These are phyloP conservation scores for Henckelia pumila DNA, from an alignment of 257 asterid genomes.

Conservation along the genomic window DNA sequence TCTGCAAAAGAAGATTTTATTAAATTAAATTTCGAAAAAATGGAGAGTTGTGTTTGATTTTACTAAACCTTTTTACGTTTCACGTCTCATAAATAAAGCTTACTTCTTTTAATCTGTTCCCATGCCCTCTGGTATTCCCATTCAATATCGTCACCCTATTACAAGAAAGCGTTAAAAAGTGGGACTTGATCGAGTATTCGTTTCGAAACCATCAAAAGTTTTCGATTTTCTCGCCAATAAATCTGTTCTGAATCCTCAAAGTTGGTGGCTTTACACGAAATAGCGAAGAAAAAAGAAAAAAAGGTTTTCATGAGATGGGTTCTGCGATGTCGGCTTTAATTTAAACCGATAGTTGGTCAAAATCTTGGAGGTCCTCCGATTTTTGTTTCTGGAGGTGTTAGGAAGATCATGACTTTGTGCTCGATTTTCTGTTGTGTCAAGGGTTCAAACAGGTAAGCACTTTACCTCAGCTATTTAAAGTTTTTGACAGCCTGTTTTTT, in stretches of 20 bases:
- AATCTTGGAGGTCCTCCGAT: constrained; percentile 26
- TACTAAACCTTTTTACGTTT: constrained; percentile 8
- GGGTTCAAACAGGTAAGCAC: constrained; percentile 69
- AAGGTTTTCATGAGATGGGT: constrained; percentile 19
- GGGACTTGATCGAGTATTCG: constrained; percentile 18
- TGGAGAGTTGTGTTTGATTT: no score
- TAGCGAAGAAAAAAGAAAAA: constrained; percentile 10
- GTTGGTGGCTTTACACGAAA: constrained; percentile 11
- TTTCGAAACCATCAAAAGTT: constrained; percentile 8
- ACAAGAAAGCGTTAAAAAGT: neutral
- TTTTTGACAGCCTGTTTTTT: neutral
- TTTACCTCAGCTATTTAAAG: constrained; percentile 2
- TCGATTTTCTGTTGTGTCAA: constrained; percentile 56
- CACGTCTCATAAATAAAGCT: constrained; percentile 20
- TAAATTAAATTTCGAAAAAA: neutral
- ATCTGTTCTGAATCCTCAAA: constrained; percentile 13
- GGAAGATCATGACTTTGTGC: constrained; percentile 42
- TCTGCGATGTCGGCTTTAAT: constrained; percentile 8
- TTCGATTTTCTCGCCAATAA: constrained; percentile 23
- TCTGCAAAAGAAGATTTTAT: no score
- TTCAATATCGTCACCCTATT: constrained; percentile 29
- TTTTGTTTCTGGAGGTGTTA: constrained; percentile 22
- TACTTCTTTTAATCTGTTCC: constrained; percentile 17
- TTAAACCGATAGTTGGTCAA: constrained; percentile 10
- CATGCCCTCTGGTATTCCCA: constrained; percentile 18